Evolutionary conservation across 2,329 filamentous ascomycete species (phyloP), one percentile per base, ranked within the genome.

Genomic region (Pleoardoris graminearum): DNA sequence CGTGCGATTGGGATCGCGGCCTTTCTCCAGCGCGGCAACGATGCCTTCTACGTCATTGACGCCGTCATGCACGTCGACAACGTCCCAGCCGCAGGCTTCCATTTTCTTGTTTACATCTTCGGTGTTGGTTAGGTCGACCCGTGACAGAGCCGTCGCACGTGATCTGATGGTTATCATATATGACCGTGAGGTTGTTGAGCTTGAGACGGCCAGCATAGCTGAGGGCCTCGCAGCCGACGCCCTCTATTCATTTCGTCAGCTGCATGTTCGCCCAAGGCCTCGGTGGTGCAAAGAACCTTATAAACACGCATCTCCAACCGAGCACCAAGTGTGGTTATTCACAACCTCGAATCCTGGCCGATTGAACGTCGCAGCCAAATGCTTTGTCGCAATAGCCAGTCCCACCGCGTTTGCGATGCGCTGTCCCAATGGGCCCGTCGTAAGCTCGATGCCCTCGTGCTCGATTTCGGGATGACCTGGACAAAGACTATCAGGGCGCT

Each of bases 91-190:
- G 30, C 75, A 80, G 5, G 81, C 81, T 3, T 75, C 68, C 81
- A 84, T 83, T 68, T 84, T 85, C 14, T 74, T 67, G 51, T 84
- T 83, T 60, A 83, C 72, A 41, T 85, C 81, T 58, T 85, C 82
- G 0, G 76, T 81, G 54, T 82, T 83, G 2, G 76, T 76, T 36
- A 79, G 70, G 63, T 84, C 80, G 2, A 84, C 76, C 2, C n/a
- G n/a, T n/a, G n/a, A n/a, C n/a, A n/a, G 76, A 77, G 1, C 83
- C 82, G 51, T 85, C 82, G 59, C 82, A 85, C 4, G 82, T 84
- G 42, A 85, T 73, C 59, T 82, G 79, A 64, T 85, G 85, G 67
- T 85, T 85, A 58, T 85, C 83, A 57, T 85, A 85, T 41, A 84
- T 79, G 22, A 85, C 68, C 3, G 77, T 78, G 1, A 85, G 69